Percentiles rank a stretch among this genome's conserved stretches.
phyloP scores from a whole-genome alignment of 2,329 filamentous ascomycete species.

The Graphilbum fragrans region DNA sequence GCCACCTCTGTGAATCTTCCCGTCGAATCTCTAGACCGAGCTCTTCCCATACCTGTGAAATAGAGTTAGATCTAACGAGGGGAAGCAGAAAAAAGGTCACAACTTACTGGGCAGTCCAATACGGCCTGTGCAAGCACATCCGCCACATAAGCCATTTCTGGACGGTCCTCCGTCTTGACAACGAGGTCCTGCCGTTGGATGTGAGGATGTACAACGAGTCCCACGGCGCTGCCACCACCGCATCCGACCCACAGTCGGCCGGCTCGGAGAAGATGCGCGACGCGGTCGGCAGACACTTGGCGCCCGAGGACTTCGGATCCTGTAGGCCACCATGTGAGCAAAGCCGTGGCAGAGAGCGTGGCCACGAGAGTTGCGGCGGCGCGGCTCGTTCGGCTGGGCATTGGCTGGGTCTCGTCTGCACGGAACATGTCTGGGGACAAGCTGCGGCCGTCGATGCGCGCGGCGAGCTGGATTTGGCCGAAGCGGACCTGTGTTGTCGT shows the following conservation, averaged over 20 bases:
- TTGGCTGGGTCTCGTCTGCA: too few species aligned
- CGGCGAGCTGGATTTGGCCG: background rate
- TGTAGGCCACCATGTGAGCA: background rate
- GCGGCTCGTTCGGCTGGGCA: background rate
- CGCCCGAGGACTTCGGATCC: slow-evolving; percentile 1
- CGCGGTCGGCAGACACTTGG: slow-evolving; percentile 5
- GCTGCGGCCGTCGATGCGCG: background rate
- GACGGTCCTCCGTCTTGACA: background rate
- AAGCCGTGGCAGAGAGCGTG: background rate
- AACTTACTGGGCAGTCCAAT: background rate
- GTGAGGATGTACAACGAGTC: slow-evolving; percentile 3
- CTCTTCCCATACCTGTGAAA: background rate
- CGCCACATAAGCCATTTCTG: background rate
- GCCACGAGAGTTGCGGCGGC: background rate
- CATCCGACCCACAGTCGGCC: slow-evolving; percentile 9
- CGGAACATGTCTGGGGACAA: background rate
- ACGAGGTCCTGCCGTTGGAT: background rate
- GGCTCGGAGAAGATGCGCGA: slow-evolving; percentile 7
- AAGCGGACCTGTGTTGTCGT: slow-evolving; percentile 4
- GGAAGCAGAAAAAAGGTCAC: too few species aligned
- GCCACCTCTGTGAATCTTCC: background rate
- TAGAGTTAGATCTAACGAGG: too few species aligned
- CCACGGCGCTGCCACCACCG: slow-evolving; percentile 4
- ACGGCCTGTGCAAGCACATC: background rate
- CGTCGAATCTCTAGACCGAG: background rate